Conservation (phyloP, 495 filamentous ascomycete species). For the Daldinia vernicosa region DNA sequence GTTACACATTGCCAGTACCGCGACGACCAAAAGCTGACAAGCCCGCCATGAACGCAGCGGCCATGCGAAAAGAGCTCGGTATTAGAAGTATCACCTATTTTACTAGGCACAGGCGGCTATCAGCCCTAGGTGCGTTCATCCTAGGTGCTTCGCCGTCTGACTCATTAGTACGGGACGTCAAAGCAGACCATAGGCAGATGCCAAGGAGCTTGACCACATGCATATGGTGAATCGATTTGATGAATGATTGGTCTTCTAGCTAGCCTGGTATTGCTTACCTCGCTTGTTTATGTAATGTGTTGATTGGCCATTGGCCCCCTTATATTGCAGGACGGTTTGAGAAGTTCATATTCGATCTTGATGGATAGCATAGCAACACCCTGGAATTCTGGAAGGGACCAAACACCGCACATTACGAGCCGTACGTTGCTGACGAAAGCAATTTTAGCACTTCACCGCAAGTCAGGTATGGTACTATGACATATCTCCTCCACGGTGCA, state of each 20-base stretch:
- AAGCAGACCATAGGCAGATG: slow-evolving; percentile 18
- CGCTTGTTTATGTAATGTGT: slow-evolving; percentile 33
- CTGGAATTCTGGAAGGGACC: background rate
- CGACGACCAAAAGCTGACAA: background rate
- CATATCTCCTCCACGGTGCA: background rate
- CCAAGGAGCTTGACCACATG: slow-evolving; percentile 21
- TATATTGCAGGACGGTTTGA: slow-evolving; percentile 13
- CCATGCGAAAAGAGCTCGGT: background rate
- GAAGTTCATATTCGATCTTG: background rate
- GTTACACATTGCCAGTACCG: background rate
- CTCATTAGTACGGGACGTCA: slow-evolving; percentile 19
- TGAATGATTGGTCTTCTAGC: slow-evolving; percentile 23
- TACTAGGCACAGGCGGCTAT: background rate
- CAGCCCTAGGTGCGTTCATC: background rate
- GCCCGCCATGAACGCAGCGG: background rate
- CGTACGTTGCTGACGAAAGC: background rate
- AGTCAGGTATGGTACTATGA: background rate
- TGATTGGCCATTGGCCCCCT: slow-evolving; percentile 26
- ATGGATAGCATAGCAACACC: background rate
- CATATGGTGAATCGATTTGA: slow-evolving; percentile 4
- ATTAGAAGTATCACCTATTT: background rate
- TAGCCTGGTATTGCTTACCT: slow-evolving; percentile 23
- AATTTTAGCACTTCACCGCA: slow-evolving; percentile 1
- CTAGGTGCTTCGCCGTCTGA: slow-evolving; percentile 18
- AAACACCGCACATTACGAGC: background rate